Base-by-base conservation (phyloP, 257 asterid species). In the Petrea volubilis region DNA sequence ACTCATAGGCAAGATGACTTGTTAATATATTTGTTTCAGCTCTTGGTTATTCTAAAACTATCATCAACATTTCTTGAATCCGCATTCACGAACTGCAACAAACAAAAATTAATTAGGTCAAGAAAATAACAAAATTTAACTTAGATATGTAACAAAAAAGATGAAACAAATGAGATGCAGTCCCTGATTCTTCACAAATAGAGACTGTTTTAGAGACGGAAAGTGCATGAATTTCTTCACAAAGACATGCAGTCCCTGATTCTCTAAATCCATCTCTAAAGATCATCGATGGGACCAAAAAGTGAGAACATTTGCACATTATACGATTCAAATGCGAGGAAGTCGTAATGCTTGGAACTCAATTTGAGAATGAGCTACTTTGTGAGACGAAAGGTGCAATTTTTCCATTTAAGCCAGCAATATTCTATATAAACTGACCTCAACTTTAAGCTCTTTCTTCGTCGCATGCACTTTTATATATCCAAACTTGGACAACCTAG, bases 71-170 rank as follows among this genome's bases (percentile, higher is more conserved):
- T 75, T 77, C 76, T 82, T 43, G 88, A 74, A 60, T 69, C 79
- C 63, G 96, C 90, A 74, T 82, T 84, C 46, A 91, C 88, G 72
- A 79, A 88, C 97, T 91, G 88, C 79, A 81, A 49, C 41, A 41
- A 17, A 3, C 3, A 31, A 24, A 58, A 21, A 8, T 3, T 62
- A 38, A 44, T 18, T 2, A 64, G 7, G 51, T 61, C 18, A 46
- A n/a, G 11, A 50, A 50, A n/a, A 46, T 21, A 4, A 70, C 18
- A 25, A 23, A 17, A 20, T 15, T 33, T 11, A 40, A 23, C 47
- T 33, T 44, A 61, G 18, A 56, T 18, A 38, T 28, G 17, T 44
- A 3, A 14, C 44, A 3, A 7, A 33, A 33, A 7, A 33, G 3
- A 33, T 60, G 51, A 0, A 68, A 6, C 17, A 41, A 24, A 43